Base-by-base conservation (phyloP, 768 basidiomycete species). In the Tulasnella sp. region DNA sequence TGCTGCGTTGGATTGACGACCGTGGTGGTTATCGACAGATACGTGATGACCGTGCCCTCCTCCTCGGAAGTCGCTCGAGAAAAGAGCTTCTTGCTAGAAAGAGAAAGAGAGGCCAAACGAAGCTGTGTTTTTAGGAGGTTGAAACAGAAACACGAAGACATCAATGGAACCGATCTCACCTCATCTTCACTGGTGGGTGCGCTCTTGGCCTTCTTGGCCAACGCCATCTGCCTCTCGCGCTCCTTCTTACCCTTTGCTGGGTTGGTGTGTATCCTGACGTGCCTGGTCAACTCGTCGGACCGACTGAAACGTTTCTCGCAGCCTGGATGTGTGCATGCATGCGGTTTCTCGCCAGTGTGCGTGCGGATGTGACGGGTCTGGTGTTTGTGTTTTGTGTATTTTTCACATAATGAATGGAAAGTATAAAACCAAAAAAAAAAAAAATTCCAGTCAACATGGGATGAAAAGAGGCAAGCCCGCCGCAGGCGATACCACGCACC, bases 271-370 rank as follows among this genome's bases (percentile, higher is more conserved):
- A 98, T 99, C 49, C 94, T 81, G 0, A 88, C 86, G 68, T 99
- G 94, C 59, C 94, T 80, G 27, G 94, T 99, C 63, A 99, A 81
- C 72, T 99, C 94, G 75, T 99, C 94, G n/a, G 90, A 92, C 60
- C 94, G 84, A 17, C 90, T 92, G 72, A 99, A 99, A 4, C 92
- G 86, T 71, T 98, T 99, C 72, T 96, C 93, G 78, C 94, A 99
- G n/a, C 83, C 81, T 2, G 89, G 83, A 70, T 84, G 89, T 1
- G 82, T 84, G 79, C 94, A 99, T 21, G 81, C 79, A 66, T 97
- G 97, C 2, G 94, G 94, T 66, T 96, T 97, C 73, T 99, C 94
- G 67, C 94, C 94, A 0, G 94, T 99, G 71, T 99, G 94, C 0
- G 93, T 99, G 61, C 94, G 86, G 56, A 97, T 96, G 68, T 99